A percentile compares a stretch with the other conserved stretches of the same genome.
Conservation (phyloP, 345 rosid genomes). For the Corchorus olitorius region DNA sequence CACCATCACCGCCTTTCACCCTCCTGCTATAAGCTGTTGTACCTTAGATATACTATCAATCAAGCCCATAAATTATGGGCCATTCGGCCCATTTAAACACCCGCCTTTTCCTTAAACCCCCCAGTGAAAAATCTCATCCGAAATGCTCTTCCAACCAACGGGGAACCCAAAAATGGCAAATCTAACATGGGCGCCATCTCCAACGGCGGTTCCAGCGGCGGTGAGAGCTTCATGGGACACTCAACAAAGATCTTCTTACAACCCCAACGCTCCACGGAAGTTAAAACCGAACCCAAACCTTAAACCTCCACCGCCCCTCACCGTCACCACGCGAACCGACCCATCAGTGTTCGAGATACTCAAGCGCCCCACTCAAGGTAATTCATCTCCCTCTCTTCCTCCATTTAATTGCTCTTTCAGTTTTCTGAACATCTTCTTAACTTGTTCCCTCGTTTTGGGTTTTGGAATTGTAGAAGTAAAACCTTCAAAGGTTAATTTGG, state of each 20-base stretch:
- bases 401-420: background rate
- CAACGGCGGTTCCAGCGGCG: slow-evolving; percentile 16
- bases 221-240: slow-evolving; percentile 77
- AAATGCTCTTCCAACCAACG: background rate
- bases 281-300: slow-evolving; percentile 33
- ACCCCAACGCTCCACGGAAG: slow-evolving; percentile 71
- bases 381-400: background rate
- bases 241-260: slow-evolving; percentile 60
- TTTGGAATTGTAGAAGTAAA: slow-evolving; percentile 22
- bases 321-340: slow-evolving; percentile 29
- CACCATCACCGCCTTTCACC: no score
- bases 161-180: slow-evolving; percentile 33
- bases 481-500: slow-evolving; percentile 18
- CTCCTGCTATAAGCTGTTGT: no score
- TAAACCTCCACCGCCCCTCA: slow-evolving; percentile 30
- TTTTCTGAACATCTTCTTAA: background rate
- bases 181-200: slow-evolving; percentile 33
- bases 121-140: background rate
- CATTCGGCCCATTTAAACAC: background rate
- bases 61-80: no score
- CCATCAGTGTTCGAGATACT: slow-evolving; percentile 58
- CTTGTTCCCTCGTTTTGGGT: background rate
- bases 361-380: slow-evolving; percentile 62
- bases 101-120: background rate
- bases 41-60: no score